Conservation (phyloP, 441 rosid species). For the Brassica balearica region DNA sequence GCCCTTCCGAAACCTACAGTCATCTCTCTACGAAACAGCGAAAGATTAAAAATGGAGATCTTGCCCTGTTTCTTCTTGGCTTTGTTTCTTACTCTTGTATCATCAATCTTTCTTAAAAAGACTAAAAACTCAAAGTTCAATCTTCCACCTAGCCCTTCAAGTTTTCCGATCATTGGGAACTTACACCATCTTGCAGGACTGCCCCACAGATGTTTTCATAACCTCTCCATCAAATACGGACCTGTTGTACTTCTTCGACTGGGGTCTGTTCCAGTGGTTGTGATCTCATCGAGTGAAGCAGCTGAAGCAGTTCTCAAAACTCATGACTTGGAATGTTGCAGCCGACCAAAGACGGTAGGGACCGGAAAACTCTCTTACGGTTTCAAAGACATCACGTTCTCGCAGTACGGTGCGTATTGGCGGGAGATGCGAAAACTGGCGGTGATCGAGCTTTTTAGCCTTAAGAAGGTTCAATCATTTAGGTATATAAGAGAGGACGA, state of each 20-base stretch:
- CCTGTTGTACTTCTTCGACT: not conserved
- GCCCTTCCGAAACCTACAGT: not conserved
- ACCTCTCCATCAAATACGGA: not conserved
- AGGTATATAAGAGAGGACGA: no score
- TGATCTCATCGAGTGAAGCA: conserved; percentile 9
- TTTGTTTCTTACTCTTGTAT: not conserved
- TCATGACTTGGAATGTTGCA: conserved; percentile 2
- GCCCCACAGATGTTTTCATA: not conserved
- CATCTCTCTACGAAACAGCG: not conserved
- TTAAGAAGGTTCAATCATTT: no score
- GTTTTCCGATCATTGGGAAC: not conserved
- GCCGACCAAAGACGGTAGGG: not conserved
- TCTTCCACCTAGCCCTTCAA: not conserved
- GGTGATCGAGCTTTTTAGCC: no score
- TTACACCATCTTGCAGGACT: not conserved
- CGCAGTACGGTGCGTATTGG: no score
- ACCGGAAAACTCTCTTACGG: not conserved
- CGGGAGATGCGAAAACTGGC: no score
- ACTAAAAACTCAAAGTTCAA: not conserved
- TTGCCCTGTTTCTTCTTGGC: not conserved
- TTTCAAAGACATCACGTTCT: not conserved
- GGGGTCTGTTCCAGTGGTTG: not conserved
- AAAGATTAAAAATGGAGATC: not conserved
- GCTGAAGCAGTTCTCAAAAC: conserved; percentile 5
- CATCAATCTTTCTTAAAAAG: not conserved